A percentile compares a stretch with the other conserved stretches of the same genome.
Conservation (phyloP, 2,329 filamentous ascomycete genomes). For the Teratosphaeriaceae sp. region DNA sequence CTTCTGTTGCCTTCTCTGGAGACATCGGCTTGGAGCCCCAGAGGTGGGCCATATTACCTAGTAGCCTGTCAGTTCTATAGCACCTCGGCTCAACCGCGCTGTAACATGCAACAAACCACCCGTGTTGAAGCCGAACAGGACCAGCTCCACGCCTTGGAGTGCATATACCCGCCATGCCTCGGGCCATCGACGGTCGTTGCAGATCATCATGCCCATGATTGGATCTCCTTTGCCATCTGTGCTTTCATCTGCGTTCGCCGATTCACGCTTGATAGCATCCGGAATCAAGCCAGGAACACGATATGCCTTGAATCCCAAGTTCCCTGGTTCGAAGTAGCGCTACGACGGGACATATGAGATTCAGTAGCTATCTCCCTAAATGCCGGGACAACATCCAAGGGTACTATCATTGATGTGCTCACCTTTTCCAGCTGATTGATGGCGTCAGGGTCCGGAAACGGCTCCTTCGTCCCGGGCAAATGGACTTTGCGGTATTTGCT, state of each 20-base stretch:
- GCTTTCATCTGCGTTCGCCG: slow-evolving; percentile 18
- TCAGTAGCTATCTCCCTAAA: too few species aligned
- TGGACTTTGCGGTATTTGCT: slow-evolving; percentile 52
- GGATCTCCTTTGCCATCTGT: slow-evolving; percentile 39
- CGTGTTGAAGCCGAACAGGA: slow-evolving; percentile 34
- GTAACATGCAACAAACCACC: slow-evolving; percentile 18
- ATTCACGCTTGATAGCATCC: slow-evolving; percentile 30
- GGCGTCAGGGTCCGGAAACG: slow-evolving; percentile 41
- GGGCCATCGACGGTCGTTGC: slow-evolving; percentile 50
- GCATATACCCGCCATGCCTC: slow-evolving; percentile 49
- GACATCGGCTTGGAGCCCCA: slow-evolving; percentile 39
- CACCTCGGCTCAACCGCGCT: background rate
- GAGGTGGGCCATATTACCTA: slow-evolving; percentile 38
- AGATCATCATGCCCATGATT: slow-evolving; percentile 47
- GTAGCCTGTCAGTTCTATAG: background rate
- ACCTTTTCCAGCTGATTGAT: slow-evolving; percentile 53
- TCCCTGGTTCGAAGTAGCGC: slow-evolving; percentile 47
- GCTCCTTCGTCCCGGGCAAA: slow-evolving; percentile 48
- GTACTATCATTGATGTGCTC: too few species aligned
- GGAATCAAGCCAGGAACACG: slow-evolving; percentile 42
- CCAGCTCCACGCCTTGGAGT: slow-evolving; percentile 44
- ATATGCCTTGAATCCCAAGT: slow-evolving; percentile 50
- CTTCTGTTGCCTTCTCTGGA: slow-evolving; percentile 38
- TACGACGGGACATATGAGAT: too few species aligned
- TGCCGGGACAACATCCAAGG: too few species aligned